phyloP scores from a whole-genome alignment of 176 grass and related monocot species.

The Cocos nucifera region DNA sequence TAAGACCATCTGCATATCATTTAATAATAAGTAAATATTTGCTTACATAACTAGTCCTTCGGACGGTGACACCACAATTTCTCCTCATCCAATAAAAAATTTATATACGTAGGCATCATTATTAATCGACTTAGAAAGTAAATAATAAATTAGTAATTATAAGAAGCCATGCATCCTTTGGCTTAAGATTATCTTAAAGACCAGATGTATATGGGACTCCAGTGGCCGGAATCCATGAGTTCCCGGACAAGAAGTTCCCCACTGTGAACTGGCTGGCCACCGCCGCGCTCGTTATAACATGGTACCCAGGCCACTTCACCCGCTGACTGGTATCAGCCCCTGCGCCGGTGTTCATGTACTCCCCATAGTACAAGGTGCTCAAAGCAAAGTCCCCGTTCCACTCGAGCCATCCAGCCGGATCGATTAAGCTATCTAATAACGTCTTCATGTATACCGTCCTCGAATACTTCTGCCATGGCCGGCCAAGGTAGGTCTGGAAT shows the following conservation, averaged over 20 bases:
- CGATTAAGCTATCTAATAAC: slow-evolving; percentile 33
- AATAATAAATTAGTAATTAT: no score
- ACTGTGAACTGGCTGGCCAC: slow-evolving; percentile 57
- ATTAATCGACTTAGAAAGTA: no score
- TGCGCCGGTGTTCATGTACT: slow-evolving; percentile 57
- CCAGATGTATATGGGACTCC: slow-evolving; percentile 14
- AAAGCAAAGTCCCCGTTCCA: slow-evolving; percentile 44
- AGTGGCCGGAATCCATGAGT: slow-evolving; percentile 54
- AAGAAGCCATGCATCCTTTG: no score
- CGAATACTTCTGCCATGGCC: slow-evolving; percentile 53
- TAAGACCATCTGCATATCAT: no score
- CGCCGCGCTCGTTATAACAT: slow-evolving; percentile 24
- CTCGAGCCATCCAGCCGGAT: slow-evolving; percentile 47
- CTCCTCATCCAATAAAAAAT: no score
- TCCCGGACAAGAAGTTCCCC: slow-evolving; percentile 41
- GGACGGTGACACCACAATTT: no score
- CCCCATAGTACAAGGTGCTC: slow-evolving; percentile 46
- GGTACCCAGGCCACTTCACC: slow-evolving; percentile 39
- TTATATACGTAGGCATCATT: no score
- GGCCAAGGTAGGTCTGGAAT: slow-evolving; percentile 42
- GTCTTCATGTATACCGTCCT: slow-evolving; percentile 49
- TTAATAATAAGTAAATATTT: no score
- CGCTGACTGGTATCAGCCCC: slow-evolving; percentile 20
- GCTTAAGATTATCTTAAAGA: no score
- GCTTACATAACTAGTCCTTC: no score